Conservation (phyloP, 768 basidiomycete species). For the Scleroderma bovista region DNA sequence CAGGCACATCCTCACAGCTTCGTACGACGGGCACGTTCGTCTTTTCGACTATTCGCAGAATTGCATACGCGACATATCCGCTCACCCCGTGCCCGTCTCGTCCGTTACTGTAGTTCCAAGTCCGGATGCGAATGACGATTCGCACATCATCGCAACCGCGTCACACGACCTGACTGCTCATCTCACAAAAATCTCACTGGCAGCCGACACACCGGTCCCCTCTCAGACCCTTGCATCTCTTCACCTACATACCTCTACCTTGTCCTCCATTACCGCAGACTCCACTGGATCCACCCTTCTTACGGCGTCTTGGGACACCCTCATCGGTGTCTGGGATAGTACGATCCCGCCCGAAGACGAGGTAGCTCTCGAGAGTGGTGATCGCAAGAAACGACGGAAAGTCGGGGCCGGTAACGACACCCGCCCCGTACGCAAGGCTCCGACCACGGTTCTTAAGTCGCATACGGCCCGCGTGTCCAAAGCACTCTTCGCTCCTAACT, state of each 20-base stretch:
- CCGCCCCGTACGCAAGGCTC: conserved; percentile 56
- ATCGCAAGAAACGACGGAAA: conserved; percentile 60
- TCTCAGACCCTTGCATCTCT: conserved; percentile 52
- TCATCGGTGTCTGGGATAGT: conserved; percentile 80
- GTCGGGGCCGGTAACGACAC: conserved; percentile 34
- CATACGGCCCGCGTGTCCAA: conserved; percentile 81
- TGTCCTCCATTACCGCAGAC: conserved; percentile 65
- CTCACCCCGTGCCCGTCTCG: conserved; percentile 65
- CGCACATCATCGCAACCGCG: conserved; percentile 52
- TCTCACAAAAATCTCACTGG: conserved; percentile 37
- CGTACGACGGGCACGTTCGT: conserved; percentile 76
- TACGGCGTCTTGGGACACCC: conserved; percentile 82
- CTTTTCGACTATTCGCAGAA: conserved; percentile 68
- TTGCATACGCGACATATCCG: conserved; percentile 39
- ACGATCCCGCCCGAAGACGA: conserved; percentile 59
- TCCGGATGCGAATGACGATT: conserved; percentile 19
- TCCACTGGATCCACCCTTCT: conserved; percentile 57
- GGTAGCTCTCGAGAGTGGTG: conserved; percentile 28
- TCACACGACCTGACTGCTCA: conserved; percentile 78
- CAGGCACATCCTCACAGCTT: conserved; percentile 70
- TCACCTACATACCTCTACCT: conserved; percentile 75
- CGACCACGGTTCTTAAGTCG: conserved; percentile 68
- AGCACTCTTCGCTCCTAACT: conserved; percentile 48
- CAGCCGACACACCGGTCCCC: conserved; percentile 5
- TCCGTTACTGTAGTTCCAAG: conserved; percentile 53